Evolutionary conservation across 371 early-diverging fungal genomes (phyloP), one percentile per base, ranked within the genome.

Genomic region (Funneliformis caledonium): DNA sequence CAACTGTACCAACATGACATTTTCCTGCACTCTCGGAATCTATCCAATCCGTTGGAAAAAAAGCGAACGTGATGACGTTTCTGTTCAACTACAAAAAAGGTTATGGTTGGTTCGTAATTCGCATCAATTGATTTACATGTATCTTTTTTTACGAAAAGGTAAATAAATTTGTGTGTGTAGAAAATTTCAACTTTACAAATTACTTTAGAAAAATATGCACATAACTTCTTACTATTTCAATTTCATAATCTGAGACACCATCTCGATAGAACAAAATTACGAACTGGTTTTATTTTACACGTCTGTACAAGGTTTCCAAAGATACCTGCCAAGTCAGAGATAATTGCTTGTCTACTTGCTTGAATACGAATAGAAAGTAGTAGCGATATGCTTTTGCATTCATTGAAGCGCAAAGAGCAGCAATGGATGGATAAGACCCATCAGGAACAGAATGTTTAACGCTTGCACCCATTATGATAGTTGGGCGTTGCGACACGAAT

Each of bases 401-500:
- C 89, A 96, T 92, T 16, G 95, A 93, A 1, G 93, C 96, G 11
- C 96, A 96, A 4, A 97, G 88, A 0, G 97, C 91, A 11, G 97
- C 97, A 81, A 99, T 95, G 12, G 96, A 96, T 42, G 95, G 95
- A 26, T 22, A 88, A 67, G 86, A 87, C 62, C 47, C 80, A 37
- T 96, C 96, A 61, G 94, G 93, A 45, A 89, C 92, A 60, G 96
- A 93, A 80, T 96, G 96, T 4, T 95, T 93, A 14, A 99, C 96
- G 88, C 99, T 98, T 60, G 97, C 97, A 64, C 99, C 99, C 82
- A 99, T 87, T 31, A 99, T 83, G 72, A 99, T 94, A 7, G 97
- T 97, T 4, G 96, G 93, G n/a, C 89, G 85, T 60, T 90, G 85
- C 67, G 87, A 85, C 67, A 96, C 86, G 84, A 95, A 93, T 6